Conservation (phyloP, 2,329 filamentous ascomycete genomes). For the Dactylellina drechsleri region DNA sequence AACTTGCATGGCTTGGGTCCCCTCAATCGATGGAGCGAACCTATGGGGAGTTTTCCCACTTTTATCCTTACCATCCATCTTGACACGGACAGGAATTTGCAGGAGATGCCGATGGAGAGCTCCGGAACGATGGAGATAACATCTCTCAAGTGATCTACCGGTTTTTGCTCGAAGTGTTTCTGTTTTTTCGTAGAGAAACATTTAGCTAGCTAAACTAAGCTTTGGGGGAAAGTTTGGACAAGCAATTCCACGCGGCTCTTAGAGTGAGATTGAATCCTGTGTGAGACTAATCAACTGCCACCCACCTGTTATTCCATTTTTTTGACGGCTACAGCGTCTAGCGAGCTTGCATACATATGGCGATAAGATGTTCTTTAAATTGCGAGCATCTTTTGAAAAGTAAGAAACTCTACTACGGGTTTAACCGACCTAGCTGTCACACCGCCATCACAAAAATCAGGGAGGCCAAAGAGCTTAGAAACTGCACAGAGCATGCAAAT, state of each 20-base stretch:
- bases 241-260: neutral
- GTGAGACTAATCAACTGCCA: neutral
- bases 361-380: slow-evolving; percentile 24
- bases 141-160: slow-evolving; percentile 14
- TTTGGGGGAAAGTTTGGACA: neutral
- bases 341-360: slow-evolving; percentile 39
- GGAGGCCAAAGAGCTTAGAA: neutral
- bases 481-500: slow-evolving; percentile 8
- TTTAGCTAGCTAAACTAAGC: neutral
- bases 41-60: slow-evolving; percentile 48
- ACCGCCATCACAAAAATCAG: slow-evolving; percentile 16
- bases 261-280: neutral
- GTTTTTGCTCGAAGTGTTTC: neutral
- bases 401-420: slow-evolving; percentile 40
- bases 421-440: slow-evolving; percentile 27
- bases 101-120: slow-evolving; percentile 31
- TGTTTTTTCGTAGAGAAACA: neutral
- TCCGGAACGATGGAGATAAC: slow-evolving; percentile 11
- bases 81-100: slow-evolving; percentile 22
- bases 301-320: slow-evolving; percentile 7
- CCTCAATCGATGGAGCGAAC: slow-evolving; percentile 35
- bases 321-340: slow-evolving; percentile 49
- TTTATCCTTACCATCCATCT: slow-evolving; percentile 20
- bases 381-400: slow-evolving; percentile 15
- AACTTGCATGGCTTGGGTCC: slow-evolving; percentile 39